phyloP scores from a whole-genome alignment of 345 rosid genomes.

The Xanthoceras sorbifolium region DNA sequence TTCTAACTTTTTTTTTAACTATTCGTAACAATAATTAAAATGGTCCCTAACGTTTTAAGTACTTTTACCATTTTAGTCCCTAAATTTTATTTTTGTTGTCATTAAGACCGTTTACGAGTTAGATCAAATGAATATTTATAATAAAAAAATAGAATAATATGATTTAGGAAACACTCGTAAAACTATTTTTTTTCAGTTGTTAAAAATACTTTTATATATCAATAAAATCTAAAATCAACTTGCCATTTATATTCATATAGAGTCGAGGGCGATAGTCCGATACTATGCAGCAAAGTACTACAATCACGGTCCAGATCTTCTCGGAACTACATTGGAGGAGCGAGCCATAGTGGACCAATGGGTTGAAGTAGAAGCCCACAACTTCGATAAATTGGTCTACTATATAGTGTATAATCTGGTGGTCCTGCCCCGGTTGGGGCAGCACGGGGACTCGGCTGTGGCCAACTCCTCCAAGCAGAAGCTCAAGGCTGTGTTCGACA shows the following conservation, averaged over 20 bases:
- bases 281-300: slow-evolving; percentile 76
- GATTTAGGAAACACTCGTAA: no score
- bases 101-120: no score
- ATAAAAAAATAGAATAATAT: no score
- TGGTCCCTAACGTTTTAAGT: no score
- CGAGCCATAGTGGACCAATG: slow-evolving; percentile 74
- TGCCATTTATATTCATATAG: slow-evolving; percentile 28
- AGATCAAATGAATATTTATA: no score
- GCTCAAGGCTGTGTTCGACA: slow-evolving; percentile 59
- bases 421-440: slow-evolving; percentile 55
- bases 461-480: slow-evolving; percentile 40
- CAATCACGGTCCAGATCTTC: slow-evolving; percentile 51
- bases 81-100: no score
- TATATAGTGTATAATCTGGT: slow-evolving; percentile 52
- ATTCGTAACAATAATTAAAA: no score
- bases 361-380: slow-evolving; percentile 88
- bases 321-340: slow-evolving; percentile 60
- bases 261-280: slow-evolving; percentile 75
- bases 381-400: slow-evolving; percentile 55
- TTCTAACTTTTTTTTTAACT: no score
- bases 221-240: no score
- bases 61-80: no score
- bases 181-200: no score
- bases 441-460: slow-evolving; percentile 42
- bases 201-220: no score